These are phyloP conservation scores for Hypoxylon rickii DNA, from an alignment of 495 filamentous ascomycete genomes.

Conservation along the genomic window DNA sequence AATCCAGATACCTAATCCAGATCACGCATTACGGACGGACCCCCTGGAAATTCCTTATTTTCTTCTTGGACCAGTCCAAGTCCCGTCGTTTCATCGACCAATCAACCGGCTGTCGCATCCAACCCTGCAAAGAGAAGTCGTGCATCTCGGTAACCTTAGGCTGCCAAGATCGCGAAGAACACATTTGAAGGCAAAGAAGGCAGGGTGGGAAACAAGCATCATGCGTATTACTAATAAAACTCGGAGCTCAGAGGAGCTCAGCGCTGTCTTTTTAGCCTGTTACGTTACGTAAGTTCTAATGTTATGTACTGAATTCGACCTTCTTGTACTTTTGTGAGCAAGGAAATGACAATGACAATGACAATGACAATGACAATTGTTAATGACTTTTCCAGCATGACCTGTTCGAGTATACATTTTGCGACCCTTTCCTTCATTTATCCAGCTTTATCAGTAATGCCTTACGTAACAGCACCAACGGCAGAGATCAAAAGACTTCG, in stretches of 20 bases:
- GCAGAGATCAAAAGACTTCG: no score
- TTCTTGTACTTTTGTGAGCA: no score
- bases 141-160: conserved; percentile 32
- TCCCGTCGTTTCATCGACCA: conserved; percentile 30
- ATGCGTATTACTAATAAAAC: conserved; percentile 23
- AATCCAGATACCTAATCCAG: no score
- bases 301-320: no score
- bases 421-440: conserved; percentile 12
- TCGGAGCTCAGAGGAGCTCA: not conserved
- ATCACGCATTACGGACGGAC: conserved; percentile 18
- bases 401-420: not conserved
- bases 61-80: conserved; percentile 13
- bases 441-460: conserved; percentile 8
- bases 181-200: no score
- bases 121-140: conserved; percentile 15
- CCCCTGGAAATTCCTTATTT: conserved; percentile 22
- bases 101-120: conserved; percentile 20
- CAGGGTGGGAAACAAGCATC: no score
- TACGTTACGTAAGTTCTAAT: conserved; percentile 33
- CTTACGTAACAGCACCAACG: conserved; percentile 32
- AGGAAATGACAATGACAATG: no score
- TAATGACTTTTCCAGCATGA: no score
- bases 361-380: no score
- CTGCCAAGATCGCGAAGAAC: conserved; percentile 1
- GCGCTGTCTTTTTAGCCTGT: conserved; percentile 27